A percentile compares a stretch with the other conserved stretches of the same genome.
These are phyloP conservation scores for Seiridium cupressi DNA, from an alignment of 2,329 filamentous ascomycete species.

Conservation along the genomic window DNA sequence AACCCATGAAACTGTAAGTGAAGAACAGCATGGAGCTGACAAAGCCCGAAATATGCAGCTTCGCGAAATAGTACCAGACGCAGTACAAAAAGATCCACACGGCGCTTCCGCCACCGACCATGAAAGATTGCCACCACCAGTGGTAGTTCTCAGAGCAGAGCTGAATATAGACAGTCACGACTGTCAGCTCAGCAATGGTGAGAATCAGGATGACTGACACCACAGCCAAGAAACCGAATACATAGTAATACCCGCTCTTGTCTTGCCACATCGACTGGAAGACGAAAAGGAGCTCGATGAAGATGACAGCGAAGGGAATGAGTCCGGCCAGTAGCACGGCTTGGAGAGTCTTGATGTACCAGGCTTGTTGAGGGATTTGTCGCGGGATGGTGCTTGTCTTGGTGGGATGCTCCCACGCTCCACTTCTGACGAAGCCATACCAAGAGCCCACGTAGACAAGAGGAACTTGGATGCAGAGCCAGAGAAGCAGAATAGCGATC, in stretches of 20 bases:
- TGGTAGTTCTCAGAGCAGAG: conserved; percentile 84
- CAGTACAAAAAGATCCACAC: conserved; percentile 83
- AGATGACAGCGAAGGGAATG: conserved; percentile 82
- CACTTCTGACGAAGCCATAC: conserved; percentile 67
- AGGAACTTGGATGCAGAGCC: conserved; percentile 83
- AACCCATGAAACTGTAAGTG: conserved; percentile 79
- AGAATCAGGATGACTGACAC: conserved; percentile 71
- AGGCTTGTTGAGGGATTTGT: conserved; percentile 71
- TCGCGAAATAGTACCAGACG: conserved; percentile 79
- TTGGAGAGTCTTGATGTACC: conserved; percentile 67
- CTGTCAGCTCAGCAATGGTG: conserved; percentile 78
- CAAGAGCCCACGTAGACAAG: conserved; percentile 80
- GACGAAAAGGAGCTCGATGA: conserved; percentile 83
- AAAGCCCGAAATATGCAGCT: conserved; percentile 78
- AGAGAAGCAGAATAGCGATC: conserved; percentile 69
- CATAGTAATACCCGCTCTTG: conserved; percentile 89
- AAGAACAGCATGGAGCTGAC: conserved; percentile 82
- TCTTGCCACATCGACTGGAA: conserved; percentile 89
- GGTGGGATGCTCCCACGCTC: conserved; percentile 77
- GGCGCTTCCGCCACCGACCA: conserved; percentile 72
- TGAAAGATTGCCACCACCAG: conserved; percentile 92
- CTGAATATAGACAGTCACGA: conserved; percentile 80
- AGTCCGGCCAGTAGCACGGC: conserved; percentile 71
- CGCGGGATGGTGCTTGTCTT: conserved; percentile 71
- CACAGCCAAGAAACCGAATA: conserved; percentile 81